These are phyloP conservation scores for Alternaria dauci DNA, from an alignment of 2,329 filamentous ascomycete genomes.

Conservation along the genomic window DNA sequence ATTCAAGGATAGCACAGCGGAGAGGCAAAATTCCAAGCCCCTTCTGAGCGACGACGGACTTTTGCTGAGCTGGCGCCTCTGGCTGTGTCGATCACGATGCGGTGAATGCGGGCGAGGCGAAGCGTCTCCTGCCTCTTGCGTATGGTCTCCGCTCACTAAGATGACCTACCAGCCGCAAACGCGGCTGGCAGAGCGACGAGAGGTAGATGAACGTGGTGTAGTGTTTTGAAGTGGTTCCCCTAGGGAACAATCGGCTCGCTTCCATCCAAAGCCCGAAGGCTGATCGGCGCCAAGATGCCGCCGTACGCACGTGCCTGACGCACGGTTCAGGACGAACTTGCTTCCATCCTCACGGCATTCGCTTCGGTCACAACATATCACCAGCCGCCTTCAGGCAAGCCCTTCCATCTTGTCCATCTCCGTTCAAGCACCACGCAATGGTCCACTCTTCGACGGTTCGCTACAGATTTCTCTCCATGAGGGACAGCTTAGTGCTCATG, in stretches of 20 bases:
- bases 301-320: not conserved
- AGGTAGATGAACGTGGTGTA: not conserved
- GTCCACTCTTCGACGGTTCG: not conserved
- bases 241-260: not conserved
- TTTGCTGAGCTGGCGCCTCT: conserved; percentile 9
- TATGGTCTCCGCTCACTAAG: conserved; percentile 15
- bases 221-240: conserved; percentile 2
- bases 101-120: not conserved
- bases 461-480: not conserved
- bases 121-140: conserved; percentile 21
- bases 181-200: conserved; percentile 1
- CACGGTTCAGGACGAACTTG: not conserved
- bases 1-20: not conserved
- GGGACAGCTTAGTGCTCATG: not conserved
- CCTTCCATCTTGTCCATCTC: not conserved
- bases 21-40: conserved; percentile 10
- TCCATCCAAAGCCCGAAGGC: not conserved
- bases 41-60: conserved; percentile 16
- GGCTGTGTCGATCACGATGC: conserved; percentile 16
- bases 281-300: not conserved
- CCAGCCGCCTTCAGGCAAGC: not conserved
- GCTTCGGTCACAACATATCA: not conserved
- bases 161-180: not conserved
- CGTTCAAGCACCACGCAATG: not conserved
- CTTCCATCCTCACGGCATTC: not conserved